Evolutionary conservation across 805 yeast species (phyloP).

Genomic region (Ogataea pini): DNA sequence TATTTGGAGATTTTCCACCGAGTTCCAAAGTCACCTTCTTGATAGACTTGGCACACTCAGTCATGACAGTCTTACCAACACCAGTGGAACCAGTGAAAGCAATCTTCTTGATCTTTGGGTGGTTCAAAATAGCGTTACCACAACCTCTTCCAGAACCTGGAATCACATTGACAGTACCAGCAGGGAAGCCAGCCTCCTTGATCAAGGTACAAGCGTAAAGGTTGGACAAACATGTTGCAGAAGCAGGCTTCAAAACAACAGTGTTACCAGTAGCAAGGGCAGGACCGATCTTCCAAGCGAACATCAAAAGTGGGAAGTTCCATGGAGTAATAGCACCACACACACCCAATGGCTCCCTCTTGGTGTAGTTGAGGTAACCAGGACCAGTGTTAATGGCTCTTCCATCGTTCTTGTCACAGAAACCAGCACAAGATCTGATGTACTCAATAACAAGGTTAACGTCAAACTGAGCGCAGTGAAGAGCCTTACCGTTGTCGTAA

Average conservation of each 20-base stretch:
- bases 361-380: constrained; percentile 73
- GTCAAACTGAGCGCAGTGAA: constrained; percentile 70
- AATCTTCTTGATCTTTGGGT: constrained; percentile 81
- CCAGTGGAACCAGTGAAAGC: constrained; percentile 96
- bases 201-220: constrained; percentile 68
- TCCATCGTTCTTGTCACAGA: constrained; percentile 86
- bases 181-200: constrained; percentile 85
- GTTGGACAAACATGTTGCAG: constrained; percentile 88
- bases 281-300: constrained; percentile 94
- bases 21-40: constrained; percentile 82
- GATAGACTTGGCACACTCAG: constrained; percentile 67
- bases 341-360: constrained; percentile 91
- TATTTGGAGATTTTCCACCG: constrained; percentile 90
- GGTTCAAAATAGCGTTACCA: constrained; percentile 77
- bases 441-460: constrained; percentile 67
- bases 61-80: constrained; percentile 75
- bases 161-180: constrained; percentile 85
- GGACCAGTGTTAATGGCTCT: constrained; percentile 72
- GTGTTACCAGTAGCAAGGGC: constrained; percentile 91
- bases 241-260: constrained; percentile 86
- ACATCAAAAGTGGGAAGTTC: constrained; percentile 95
- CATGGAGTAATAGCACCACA: constrained; percentile 96
- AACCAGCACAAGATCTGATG: constrained; percentile 85
- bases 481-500: constrained; percentile 86
- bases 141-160: constrained; percentile 86